These are phyloP conservation scores for Solanum rostratum DNA, from an alignment of 257 asterid genomes.

Conservation along the genomic window DNA sequence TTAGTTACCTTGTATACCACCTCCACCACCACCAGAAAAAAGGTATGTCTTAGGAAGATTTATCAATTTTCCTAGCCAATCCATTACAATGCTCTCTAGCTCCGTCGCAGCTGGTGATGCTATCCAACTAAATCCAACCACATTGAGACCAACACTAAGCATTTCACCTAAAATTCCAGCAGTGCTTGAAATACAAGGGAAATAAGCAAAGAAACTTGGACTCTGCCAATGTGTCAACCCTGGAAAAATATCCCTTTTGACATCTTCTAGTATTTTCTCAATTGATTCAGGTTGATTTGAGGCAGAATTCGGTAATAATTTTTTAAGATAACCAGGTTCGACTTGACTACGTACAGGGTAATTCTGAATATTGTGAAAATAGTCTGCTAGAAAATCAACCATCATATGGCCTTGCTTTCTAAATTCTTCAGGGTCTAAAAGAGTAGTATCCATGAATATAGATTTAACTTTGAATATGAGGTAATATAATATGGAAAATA, in stretches of 20 bases:
- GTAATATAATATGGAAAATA: no score
- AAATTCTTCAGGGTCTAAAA: conserved; percentile 62
- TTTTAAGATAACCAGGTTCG: conserved; percentile 26
- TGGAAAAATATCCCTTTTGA: conserved; percentile 46
- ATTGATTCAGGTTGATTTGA: conserved; percentile 43
- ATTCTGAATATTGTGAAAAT: conserved; percentile 41
- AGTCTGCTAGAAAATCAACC: conserved; percentile 60
- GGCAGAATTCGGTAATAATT: conserved; percentile 41
- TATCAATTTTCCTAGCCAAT: conserved; percentile 2
- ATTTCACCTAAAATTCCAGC: conserved; percentile 6
- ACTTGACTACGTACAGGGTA: neutral
- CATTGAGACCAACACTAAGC: neutral
- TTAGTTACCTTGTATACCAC: conserved; percentile 2
- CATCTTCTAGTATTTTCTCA: conserved; percentile 41
- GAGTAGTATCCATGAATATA: conserved; percentile 11
- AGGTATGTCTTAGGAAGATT: conserved; percentile 1
- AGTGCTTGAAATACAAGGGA: neutral
- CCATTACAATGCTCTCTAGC: conserved; percentile 8
- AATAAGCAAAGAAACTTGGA: conserved; percentile 11
- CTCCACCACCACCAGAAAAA: conserved; percentile 13
- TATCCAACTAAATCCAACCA: conserved; percentile 11
- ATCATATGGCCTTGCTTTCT: conserved; percentile 57
- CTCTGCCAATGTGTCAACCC: conserved; percentile 28
- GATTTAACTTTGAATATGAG: no score
- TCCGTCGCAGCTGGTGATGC: conserved; percentile 14